phyloP scores from a whole-genome alignment of 495 filamentous ascomycete genomes.

The Aspergillus funiculosus region DNA sequence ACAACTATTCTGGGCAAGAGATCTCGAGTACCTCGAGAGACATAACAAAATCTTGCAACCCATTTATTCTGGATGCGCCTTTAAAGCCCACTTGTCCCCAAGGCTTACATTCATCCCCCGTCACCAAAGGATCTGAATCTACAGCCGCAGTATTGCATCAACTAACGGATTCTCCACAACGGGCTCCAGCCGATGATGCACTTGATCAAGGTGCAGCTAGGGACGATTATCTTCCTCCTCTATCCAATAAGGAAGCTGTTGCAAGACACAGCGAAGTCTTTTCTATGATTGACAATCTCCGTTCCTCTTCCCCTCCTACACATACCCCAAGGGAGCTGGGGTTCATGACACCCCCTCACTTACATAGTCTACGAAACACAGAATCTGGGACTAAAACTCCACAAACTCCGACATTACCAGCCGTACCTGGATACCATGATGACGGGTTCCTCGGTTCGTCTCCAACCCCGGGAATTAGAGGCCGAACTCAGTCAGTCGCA shows the following conservation, averaged over 20 bases:
- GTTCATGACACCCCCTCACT: slow-evolving; percentile 36
- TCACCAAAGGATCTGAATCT: slow-evolving; percentile 13
- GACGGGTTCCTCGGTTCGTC: slow-evolving; percentile 73
- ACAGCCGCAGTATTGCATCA: slow-evolving; percentile 5
- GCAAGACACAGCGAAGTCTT: slow-evolving; percentile 56
- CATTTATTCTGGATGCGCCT: slow-evolving; percentile 17
- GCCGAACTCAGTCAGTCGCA: slow-evolving; percentile 24
- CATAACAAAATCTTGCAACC: slow-evolving; percentile 14
- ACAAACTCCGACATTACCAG: slow-evolving; percentile 45
- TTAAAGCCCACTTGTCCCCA: slow-evolving; percentile 4
- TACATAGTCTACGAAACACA: slow-evolving; percentile 23
- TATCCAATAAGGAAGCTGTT: slow-evolving; percentile 30
- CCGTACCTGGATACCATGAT: slow-evolving; percentile 35
- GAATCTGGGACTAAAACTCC: slow-evolving; percentile 28
- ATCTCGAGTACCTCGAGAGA: slow-evolving; percentile 1
- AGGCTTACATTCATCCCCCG: slow-evolving; percentile 26
- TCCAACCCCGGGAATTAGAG: slow-evolving; percentile 61
- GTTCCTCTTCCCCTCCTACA: slow-evolving; percentile 48
- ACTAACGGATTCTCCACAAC: slow-evolving; percentile 16
- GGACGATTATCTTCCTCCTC: neutral
- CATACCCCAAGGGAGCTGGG: slow-evolving; percentile 27
- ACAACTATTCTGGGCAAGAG: slow-evolving; percentile 11
- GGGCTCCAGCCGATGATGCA: slow-evolving; percentile 5
- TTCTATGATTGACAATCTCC: slow-evolving; percentile 65
- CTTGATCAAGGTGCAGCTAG: neutral